Evolutionary conservation across 805 yeast species (phyloP).

Genomic region (Saccharomycopsis microspora): DNA sequence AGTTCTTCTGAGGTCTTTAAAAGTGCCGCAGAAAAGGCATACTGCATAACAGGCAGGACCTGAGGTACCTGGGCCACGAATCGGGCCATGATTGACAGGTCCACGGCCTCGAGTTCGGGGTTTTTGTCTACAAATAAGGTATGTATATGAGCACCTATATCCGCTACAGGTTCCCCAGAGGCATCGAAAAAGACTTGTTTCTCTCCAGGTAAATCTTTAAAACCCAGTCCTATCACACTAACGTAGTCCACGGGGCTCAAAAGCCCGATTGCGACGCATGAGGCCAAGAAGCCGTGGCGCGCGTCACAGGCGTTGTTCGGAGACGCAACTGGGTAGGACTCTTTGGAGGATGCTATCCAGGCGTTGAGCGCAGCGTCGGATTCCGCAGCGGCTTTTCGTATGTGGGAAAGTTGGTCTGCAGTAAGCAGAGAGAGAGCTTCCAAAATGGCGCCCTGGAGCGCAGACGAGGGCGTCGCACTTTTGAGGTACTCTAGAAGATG

Average conservation of each 20-base stretch:
- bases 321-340: conserved; percentile 19
- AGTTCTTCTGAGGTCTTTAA: conserved; percentile 25
- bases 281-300: conserved; percentile 39
- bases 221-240: no score
- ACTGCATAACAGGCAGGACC: conserved; percentile 35
- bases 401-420: conserved; percentile 16
- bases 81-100: conserved; percentile 42
- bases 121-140: conserved; percentile 27
- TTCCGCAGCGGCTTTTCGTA: no score
- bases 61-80: conserved; percentile 36
- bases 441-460: conserved; percentile 8
- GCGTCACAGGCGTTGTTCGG: conserved; percentile 29
- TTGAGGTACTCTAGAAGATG: background rate
- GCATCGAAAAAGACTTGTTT: no score
- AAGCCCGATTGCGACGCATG: conserved; percentile 22
- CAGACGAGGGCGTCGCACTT: background rate
- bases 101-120: conserved; percentile 36
- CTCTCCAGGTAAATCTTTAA: no score
- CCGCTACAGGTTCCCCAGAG: conserved; percentile 21
- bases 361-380: conserved; percentile 15
- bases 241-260: no score
- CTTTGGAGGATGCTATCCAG: conserved; percentile 20
- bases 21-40: conserved; percentile 30
- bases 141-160: conserved; percentile 22
- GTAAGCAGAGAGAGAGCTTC: conserved; percentile 24